phyloP scores from a whole-genome alignment of 2,329 filamentous ascomycete genomes.

The Immersiporthe knoxdaviesiana region DNA sequence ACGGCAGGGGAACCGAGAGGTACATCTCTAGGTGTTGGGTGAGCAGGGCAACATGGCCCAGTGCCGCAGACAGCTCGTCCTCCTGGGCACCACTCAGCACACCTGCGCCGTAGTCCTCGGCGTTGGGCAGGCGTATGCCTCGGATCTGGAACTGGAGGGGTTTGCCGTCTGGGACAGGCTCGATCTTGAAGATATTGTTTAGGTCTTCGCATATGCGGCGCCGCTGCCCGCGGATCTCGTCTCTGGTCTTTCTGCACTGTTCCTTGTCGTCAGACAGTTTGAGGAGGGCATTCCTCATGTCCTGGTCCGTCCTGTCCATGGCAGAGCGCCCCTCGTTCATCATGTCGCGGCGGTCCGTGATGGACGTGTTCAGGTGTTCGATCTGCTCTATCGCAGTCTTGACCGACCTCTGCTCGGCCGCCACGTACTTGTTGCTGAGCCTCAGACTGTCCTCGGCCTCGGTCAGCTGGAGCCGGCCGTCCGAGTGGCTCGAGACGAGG shows the following conservation, averaged over 20 bases:
- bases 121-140: constrained; percentile 77
- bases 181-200: constrained; percentile 77
- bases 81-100: constrained; percentile 56
- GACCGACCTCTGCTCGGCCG: constrained; percentile 67
- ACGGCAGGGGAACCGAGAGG: constrained; percentile 76
- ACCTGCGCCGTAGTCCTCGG: constrained; percentile 63
- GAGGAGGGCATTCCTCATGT: constrained; percentile 64
- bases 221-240: constrained; percentile 80
- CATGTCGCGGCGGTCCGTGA: constrained; percentile 66
- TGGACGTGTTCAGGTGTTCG: constrained; percentile 68
- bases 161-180: constrained; percentile 57
- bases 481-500: constrained; percentile 48
- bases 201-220: constrained; percentile 87
- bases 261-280: constrained; percentile 61
- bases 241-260: constrained; percentile 59
- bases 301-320: constrained; percentile 61
- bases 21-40: constrained; percentile 81
- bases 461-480: constrained; percentile 44
- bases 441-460: constrained; percentile 54
- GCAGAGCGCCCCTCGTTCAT: constrained; percentile 66
- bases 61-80: constrained; percentile 75
- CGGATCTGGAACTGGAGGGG: constrained; percentile 85
- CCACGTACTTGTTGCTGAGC: constrained; percentile 58
- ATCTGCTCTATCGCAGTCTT: constrained; percentile 64
- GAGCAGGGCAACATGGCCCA: constrained; percentile 79